Evolutionary conservation across 345 rosid genomes (phyloP), one percentile per base, ranked within the genome.

Genomic region (Gossypium ekmanianum): DNA sequence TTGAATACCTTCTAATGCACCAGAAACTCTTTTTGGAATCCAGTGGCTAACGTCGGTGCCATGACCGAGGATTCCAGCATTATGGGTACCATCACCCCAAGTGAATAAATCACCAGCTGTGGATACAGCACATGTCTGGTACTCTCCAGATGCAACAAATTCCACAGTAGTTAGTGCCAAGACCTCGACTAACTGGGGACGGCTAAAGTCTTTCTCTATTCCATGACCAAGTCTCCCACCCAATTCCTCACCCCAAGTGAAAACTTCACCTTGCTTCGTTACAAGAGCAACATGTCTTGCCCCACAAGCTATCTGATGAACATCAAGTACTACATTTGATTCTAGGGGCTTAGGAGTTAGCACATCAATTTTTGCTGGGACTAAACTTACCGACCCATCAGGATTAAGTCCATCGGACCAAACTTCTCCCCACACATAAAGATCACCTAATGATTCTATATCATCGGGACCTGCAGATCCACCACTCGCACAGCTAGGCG

Each of bases 181-280:
- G 77, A 84, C 87, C 68, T 94, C 98, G 16, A 94, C 98, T 52
- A 94, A 95, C 73, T 64, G 86, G 17, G 98, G 98, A 57, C 84
- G 87, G 77, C 91, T 85, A 55, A 86, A 81, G 68, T 93, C 92
- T 1, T 76, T 83, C 73, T 92, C 89, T 34, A 80, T 76, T 72
- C 98, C 98, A 83, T 92, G 98, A 52, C 98, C 98, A 59, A 94
- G 97, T 83, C 97, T 87, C 27, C 98, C 98, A n/a, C 97, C 97
- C 72, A 85, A 86, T 85, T 92, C 98, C 83, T 92, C 98, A 55
- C 98, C 98, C 98, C 98, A 94, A 16, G 98, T 89, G 83, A 93
- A 94, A 45, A 93, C 94, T 82, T 94, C 97, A 14, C 98, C 98
- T 83, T 94, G 98, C 81, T 90, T 92, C 7, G 98, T 94, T 71